A percentile compares a stretch with the other conserved stretches of the same genome.
Conservation (phyloP, 2,329 filamentous ascomycete species). For the Penicillium sp. region DNA sequence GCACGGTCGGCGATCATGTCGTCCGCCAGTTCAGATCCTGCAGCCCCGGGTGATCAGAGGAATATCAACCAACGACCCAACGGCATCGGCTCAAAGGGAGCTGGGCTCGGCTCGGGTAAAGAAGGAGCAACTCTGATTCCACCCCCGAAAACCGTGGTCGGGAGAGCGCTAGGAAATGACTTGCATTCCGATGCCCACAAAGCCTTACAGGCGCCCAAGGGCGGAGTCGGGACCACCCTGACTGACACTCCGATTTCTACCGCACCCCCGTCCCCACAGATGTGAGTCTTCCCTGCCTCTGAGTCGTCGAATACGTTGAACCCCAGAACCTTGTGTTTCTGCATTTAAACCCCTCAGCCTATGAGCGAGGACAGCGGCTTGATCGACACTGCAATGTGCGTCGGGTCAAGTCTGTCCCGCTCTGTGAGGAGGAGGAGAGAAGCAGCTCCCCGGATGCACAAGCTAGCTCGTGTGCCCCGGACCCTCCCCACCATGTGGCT, state of each 20-base stretch:
- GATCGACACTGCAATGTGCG: conserved; percentile 5
- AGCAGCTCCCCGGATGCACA: not conserved
- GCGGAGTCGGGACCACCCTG: conserved; percentile 54
- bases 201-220: conserved; percentile 36
- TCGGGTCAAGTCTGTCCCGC: conserved; percentile 10
- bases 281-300: conserved; percentile 48
- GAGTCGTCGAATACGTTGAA: conserved; percentile 14
- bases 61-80: conserved; percentile 21
- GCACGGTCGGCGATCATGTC: conserved; percentile 54
- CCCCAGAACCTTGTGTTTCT: conserved; percentile 5
- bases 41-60: conserved; percentile 19
- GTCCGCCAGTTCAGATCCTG: conserved; percentile 27
- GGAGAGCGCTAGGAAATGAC: conserved; percentile 45
- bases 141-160: conserved; percentile 41
- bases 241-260: conserved; percentile 65
- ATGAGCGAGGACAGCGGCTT: conserved; percentile 3
- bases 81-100: conserved; percentile 21
- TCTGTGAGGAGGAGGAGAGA: too few species aligned
- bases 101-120: conserved; percentile 27
- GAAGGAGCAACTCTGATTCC: conserved; percentile 34
- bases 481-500: conserved; percentile 3
- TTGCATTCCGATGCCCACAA: conserved; percentile 41
- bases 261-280: conserved; percentile 61
- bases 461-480: not conserved
- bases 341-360: conserved; percentile 7